Evolutionary conservation across 2,329 filamentous ascomycete species (phyloP).

Genomic region (Fusarium newnesense): DNA sequence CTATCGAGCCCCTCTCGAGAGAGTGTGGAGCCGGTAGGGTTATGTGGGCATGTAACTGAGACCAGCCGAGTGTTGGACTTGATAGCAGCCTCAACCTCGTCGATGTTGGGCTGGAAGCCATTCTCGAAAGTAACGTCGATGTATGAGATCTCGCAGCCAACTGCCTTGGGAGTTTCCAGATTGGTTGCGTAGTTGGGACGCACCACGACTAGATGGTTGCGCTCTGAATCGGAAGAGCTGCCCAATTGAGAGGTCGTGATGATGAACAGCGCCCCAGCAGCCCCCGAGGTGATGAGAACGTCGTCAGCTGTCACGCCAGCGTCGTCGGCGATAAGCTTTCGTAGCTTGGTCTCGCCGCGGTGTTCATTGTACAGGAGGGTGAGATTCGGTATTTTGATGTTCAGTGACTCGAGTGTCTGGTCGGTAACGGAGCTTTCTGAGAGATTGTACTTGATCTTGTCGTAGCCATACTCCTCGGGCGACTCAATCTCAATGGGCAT

Average conservation of each 20-base stretch:
- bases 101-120: background rate
- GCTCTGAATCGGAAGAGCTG: background rate
- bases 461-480: background rate
- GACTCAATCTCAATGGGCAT: constrained; percentile 5
- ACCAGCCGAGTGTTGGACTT: background rate
- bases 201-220: background rate
- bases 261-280: background rate
- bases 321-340: background rate
- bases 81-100: background rate
- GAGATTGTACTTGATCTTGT: background rate
- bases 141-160: background rate
- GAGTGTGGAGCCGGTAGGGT: background rate
- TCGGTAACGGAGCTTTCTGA: background rate
- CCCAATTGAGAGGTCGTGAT: background rate
- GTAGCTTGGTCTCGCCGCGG: background rate
- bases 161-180: background rate
- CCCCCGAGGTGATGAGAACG: background rate
- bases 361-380: background rate
- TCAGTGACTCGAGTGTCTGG: background rate
- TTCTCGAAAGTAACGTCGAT: background rate
- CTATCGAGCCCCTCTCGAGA: background rate
- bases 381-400: background rate
- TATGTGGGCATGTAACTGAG: background rate
- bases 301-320: background rate
- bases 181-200: background rate